Conservation (phyloP, 805 yeast genomes). For the Candida ponderosae region DNA sequence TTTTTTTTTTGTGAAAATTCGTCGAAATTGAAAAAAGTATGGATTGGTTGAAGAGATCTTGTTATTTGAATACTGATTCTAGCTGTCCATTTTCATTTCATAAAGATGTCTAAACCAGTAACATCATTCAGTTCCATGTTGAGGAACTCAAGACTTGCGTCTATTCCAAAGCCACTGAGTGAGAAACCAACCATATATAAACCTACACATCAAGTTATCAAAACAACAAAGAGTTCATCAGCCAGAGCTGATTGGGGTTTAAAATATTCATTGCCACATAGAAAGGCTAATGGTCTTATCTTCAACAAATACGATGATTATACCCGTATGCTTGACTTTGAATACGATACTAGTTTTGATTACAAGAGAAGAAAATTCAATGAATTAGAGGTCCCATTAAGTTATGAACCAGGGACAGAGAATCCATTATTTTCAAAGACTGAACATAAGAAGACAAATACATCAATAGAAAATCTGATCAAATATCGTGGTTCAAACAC, state of each 20-base stretch:
- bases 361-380: conserved; percentile 60
- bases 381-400: conserved; percentile 48
- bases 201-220: conserved; percentile 71
- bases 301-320: conserved; percentile 60
- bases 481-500: background rate
- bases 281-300: conserved; percentile 50
- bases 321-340: conserved; percentile 65
- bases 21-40: no score
- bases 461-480: conserved; percentile 1
- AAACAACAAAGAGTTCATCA: conserved; percentile 58
- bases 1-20: no score
- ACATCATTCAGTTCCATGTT: conserved; percentile 16
- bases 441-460: background rate
- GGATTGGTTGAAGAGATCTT: no score
- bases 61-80: no score
- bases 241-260: conserved; percentile 70
- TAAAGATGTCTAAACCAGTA: no score
- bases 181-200: conserved; percentile 7
- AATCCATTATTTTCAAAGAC: conserved; percentile 26
- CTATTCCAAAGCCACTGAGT: conserved; percentile 22
- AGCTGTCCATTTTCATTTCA: no score
- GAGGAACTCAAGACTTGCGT: conserved; percentile 25
- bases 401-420: conserved; percentile 14
- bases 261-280: conserved; percentile 61
- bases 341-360: conserved; percentile 49